These are phyloP conservation scores for Malbranchea cinnamomea DNA, from an alignment of 2,329 filamentous ascomycete genomes.

Conservation along the genomic window DNA sequence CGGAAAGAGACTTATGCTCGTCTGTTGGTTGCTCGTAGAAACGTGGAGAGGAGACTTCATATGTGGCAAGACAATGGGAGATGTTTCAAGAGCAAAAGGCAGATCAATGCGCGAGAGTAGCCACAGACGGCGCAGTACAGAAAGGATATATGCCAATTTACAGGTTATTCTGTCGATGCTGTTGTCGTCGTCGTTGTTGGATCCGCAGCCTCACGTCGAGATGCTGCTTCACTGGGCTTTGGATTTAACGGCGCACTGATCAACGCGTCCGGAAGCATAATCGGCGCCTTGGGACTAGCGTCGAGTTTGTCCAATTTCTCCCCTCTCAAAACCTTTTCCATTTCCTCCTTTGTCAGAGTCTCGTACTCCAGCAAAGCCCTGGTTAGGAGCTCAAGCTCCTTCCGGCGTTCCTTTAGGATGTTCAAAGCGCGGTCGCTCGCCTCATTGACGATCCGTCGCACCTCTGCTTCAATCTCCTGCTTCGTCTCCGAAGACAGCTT, in stretches of 20 bases:
- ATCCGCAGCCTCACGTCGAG: too few species aligned
- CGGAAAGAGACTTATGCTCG: too few species aligned
- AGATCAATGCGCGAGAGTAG: too few species aligned
- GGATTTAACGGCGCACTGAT: constrained; percentile 12
- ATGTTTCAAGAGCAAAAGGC: too few species aligned
- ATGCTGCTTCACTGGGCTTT: constrained; percentile 12
- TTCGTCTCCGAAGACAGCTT: constrained; percentile 75
- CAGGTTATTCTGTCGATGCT: too few species aligned
- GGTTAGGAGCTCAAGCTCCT: constrained; percentile 75
- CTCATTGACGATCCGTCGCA: constrained; percentile 70
- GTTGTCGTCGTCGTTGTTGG: too few species aligned
- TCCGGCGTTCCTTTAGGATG: constrained; percentile 58
- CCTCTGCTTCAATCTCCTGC: constrained; percentile 73
- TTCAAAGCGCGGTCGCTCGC: constrained; percentile 58
- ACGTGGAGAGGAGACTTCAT: too few species aligned
- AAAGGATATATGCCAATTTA: too few species aligned
- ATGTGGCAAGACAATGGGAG: too few species aligned
- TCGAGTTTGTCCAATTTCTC: constrained; percentile 61
- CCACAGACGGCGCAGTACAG: too few species aligned
- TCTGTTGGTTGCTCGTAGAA: too few species aligned
- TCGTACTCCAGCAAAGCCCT: constrained; percentile 89
- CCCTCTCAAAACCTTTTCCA: constrained; percentile 75
- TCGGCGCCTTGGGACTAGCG: constrained; percentile 35
- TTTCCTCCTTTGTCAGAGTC: constrained; percentile 76
- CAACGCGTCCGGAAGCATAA: constrained; percentile 50